Evolutionary conservation across 1,284 basidiomycete genomes (phyloP), one percentile per base, ranked within the genome.

Genomic region (Malassezia restricta): DNA sequence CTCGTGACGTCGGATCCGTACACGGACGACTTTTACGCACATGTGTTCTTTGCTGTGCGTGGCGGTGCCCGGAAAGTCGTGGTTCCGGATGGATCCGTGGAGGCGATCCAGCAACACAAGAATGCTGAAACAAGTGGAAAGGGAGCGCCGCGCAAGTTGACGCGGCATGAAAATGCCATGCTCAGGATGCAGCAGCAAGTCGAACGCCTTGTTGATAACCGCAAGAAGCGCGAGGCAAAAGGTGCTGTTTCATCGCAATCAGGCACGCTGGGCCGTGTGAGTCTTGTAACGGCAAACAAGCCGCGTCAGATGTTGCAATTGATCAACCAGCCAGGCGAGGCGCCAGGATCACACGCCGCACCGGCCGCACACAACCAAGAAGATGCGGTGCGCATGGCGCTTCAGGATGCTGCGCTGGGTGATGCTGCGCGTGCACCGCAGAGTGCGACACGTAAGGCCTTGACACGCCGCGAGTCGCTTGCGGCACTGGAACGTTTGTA

Each of bases 141-240:
- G 9, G 42, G 38, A 29, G 12, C 43, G n/a, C 40, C 44, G n/a
- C 47, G 57, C 29, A 58, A 54, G 53, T 56, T 66, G 38, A 70
- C 63, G 43, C 59, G 62, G 44, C 62, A 89, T 57, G 88, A 87
- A 43, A 92, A 84, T 70, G 92, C 91, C 0, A 91, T 98, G 87
- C 85, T 91, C 66, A 81, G 87, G 56, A 91, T 99, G 86, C 87
- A 92, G 63, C 83, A 87, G 57, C 92, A 99, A 73, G 92, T 99
- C 11, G 91, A 96, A 76, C 79, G 92, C 54, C 87, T 99, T 59
- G 90, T 99, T 15, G 89, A 84, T 65, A 89, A 86, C 71, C 87
- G 90, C 3, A 82, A 88, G 62, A 79, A 86, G 73, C 80, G 75
- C 28, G 63, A 62, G 46, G 66, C 68, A 27, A 66, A 67, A 55